phyloP scores from a whole-genome alignment of 768 basidiomycete species.

The Trametes elegans region DNA sequence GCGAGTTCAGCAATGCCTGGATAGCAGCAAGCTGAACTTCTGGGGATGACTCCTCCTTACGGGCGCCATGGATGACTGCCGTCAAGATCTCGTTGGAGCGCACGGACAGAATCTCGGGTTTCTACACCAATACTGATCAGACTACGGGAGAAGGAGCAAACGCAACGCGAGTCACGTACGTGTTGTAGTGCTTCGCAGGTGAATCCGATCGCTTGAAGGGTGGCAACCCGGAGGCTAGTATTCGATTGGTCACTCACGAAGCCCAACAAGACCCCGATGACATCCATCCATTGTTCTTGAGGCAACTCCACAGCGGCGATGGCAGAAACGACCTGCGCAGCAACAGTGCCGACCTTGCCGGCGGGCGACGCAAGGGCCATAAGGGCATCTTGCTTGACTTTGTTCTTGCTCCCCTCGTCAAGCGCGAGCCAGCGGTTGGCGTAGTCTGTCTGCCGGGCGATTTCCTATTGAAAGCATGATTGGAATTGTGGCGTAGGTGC shows the following conservation, averaged over 20 bases:
- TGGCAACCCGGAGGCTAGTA: conserved; percentile 76
- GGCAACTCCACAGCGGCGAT: conserved; percentile 94
- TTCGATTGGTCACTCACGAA: conserved; percentile 78
- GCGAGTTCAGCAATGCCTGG: conserved; percentile 88
- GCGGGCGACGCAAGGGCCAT: conserved; percentile 73
- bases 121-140: conserved; percentile 43
- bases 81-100: conserved; percentile 98
- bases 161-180: conserved; percentile 51
- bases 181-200: conserved; percentile 84
- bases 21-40: conserved; percentile 95
- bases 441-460: conserved; percentile 70
- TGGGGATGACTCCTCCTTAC: conserved; percentile 88
- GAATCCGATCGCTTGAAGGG: conserved; percentile 93
- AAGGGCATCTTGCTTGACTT: conserved; percentile 88
- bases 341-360: conserved; percentile 76
- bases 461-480: conserved; percentile 51
- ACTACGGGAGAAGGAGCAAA: background rate
- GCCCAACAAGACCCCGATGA: conserved; percentile 84
- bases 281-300: conserved; percentile 81
- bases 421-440: conserved; percentile 82
- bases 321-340: conserved; percentile 92
- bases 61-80: conserved; percentile 95
- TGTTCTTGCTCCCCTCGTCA: conserved; percentile 58
- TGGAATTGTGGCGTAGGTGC: conserved; percentile 21
- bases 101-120: conserved; percentile 85